Base-by-base conservation (phyloP, 2,329 filamentous ascomycete genomes). In the Microdochium paspali region DNA sequence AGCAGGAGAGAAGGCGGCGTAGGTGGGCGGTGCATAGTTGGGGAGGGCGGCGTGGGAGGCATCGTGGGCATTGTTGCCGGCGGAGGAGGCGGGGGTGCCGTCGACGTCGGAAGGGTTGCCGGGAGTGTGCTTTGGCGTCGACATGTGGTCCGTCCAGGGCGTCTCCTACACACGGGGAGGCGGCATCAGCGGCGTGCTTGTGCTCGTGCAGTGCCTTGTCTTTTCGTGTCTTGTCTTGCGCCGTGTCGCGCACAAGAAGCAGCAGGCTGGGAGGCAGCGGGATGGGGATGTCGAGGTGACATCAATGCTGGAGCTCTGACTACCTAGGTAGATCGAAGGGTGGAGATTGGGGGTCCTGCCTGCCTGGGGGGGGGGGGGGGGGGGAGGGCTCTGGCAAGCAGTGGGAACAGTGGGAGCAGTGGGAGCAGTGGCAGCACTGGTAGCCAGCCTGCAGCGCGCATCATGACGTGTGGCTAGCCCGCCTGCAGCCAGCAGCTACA, bases 1-100 rank as follows among this genome's bases (percentile, higher is more conserved):
- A 21, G 84, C 79, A 26, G 93, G 90, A 4, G 91, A 93, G 71
- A 98, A 98, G 59, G 87, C 79, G 53, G 93, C 93, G 61, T 87
- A 82, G 43, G 91, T 97, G 44, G 89, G 85, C 45, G 74, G 75
- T 25, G 69, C 67, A 54, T 66, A 66, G 53, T 62, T 63, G 48
- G 65, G 59, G 49, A 61, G 51, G 53, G 51, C 44, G 45, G 54
- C 52, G 31, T 20, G 42, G 23, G 23, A 18, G 42, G 18, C 23
- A 25, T 44, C 10, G 20, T 44, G 20, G 43, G 25, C 30, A 31
- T 10, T 30, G 47, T 54, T 58, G 54, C 50, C 58, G 51, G 51
- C 66, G 58, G 66, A 58, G 57, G 63, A 55, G 60, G 54, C 57
- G 53, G 58, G 58, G 48, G 52, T 48, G 51, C 48, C 50, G 53